A percentile compares a stretch with the other conserved stretches of the same genome.
phyloP scores from a whole-genome alignment of 2,329 filamentous ascomycete genomes.

The Claviceps maximensis region DNA sequence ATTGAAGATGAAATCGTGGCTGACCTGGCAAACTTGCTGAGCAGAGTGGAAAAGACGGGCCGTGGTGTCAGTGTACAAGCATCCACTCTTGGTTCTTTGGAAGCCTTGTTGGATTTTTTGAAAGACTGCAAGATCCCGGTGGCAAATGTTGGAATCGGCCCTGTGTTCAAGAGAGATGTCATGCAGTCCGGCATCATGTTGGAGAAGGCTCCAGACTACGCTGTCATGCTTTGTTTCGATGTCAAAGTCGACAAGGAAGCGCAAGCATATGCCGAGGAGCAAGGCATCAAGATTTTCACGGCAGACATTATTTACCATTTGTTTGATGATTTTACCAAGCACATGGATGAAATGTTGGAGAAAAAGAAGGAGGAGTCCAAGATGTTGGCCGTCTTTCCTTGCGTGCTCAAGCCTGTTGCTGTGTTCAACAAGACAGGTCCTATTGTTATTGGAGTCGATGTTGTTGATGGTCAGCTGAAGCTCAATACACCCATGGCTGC shows the following conservation, averaged over 20 bases:
- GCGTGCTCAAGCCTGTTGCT: conserved; percentile 75
- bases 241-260: conserved; percentile 99
- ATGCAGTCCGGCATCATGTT: conserved; percentile 94
- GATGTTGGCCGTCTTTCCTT: conserved; percentile 92
- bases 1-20: conserved; percentile 93
- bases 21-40: conserved; percentile 82
- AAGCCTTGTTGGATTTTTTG: conserved; percentile 92
- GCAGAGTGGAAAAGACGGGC: conserved; percentile 79
- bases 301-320: conserved; percentile 99
- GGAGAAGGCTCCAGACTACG: conserved; percentile 86
- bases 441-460: conserved; percentile 91
- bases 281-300: conserved; percentile 94
- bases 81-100: conserved; percentile 90
- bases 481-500: conserved; percentile 83
- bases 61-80: conserved; percentile 95
- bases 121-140: conserved; percentile 95
- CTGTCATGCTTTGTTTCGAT: conserved; percentile 99
- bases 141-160: conserved; percentile 91
- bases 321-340: conserved; percentile 91
- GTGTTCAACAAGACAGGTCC: conserved; percentile 98
- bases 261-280: conserved; percentile 76
- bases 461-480: conserved; percentile 75
- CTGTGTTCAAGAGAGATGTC: conserved; percentile 95
- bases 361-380: conserved; percentile 95
- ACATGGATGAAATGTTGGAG: conserved; percentile 77